Evolutionary conservation across 495 filamentous ascomycete genomes (phyloP).

Genomic region (Podospora fimiseda): DNA sequence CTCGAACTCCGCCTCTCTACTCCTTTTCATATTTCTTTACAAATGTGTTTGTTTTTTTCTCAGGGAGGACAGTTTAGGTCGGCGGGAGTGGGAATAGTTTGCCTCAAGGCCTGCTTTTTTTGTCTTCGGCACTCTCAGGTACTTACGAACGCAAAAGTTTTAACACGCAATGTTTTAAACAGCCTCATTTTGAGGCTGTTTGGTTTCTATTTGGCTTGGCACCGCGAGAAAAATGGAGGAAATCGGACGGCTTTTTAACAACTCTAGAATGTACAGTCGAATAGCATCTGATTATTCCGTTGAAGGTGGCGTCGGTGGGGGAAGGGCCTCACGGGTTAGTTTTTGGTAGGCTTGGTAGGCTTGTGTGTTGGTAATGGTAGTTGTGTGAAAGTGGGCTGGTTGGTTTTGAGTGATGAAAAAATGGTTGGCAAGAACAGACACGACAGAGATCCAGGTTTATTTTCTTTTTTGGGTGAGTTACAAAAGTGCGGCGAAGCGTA

Average conservation of each 20-base stretch:
- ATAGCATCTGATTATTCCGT: slow-evolving; percentile 33
- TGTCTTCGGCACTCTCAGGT: slow-evolving; percentile 5
- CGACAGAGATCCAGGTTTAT: slow-evolving; percentile 2
- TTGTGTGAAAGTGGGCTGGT: slow-evolving; percentile 13
- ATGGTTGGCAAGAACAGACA: slow-evolving; percentile 15
- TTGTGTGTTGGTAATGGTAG: slow-evolving; percentile 17
- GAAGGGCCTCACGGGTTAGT: slow-evolving; percentile 13
- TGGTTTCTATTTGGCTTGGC: slow-evolving; percentile 4
- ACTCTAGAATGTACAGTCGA: slow-evolving; percentile 34
- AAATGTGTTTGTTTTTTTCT: slow-evolving; percentile 8
- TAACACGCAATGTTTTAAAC: slow-evolving; percentile 13
- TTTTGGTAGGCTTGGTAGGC: not conserved
- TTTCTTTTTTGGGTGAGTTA: too few relatives aligned
- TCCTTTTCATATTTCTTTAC: slow-evolving; percentile 15
- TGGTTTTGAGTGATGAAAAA: slow-evolving; percentile 1
- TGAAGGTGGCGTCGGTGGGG: slow-evolving; percentile 22
- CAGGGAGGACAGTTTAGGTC: slow-evolving; percentile 13
- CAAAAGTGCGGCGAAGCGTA: not conserved
- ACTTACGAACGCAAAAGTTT: slow-evolving; percentile 19
- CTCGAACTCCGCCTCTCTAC: not conserved
- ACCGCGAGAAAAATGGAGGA: slow-evolving; percentile 14
- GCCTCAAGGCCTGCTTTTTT: not conserved
- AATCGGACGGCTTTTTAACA: slow-evolving; percentile 24
- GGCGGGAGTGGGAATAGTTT: slow-evolving; percentile 2
- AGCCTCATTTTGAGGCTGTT: slow-evolving; percentile 4